Base-by-base conservation (phyloP, 164 flowering plant species). In the Malania oleifera region DNA sequence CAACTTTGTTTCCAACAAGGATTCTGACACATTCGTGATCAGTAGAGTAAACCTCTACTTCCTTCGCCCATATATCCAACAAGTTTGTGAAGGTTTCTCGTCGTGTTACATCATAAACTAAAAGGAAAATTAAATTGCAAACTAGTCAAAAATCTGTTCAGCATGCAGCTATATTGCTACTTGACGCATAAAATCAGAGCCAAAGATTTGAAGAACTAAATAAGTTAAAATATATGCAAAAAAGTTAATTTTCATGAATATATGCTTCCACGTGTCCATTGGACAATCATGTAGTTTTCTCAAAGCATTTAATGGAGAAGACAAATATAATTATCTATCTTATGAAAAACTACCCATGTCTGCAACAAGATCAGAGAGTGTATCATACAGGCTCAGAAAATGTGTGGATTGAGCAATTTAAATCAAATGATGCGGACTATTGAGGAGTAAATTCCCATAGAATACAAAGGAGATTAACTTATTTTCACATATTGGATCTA, bases 1-100 rank as follows among this genome's bases (percentile, higher is more conserved):
- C 98, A 64, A 87, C 85, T 75, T 89, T 90, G 66, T 92, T 92
- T 18, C 96, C 98, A 48, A 89, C 91, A 11, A 89, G 79, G 56
- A 92, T 70, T 73, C 81, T 89, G 68, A 92, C 55, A 47, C 97
- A 92, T 13, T 81, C 93, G 10, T 59, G 74, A 75, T 85, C 82
- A 1, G 89, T 92, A 37, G 83, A 87, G 77, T 84, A 82, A 9
- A 78, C 75, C 65, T 87, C 84, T 26, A 85, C 68, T 61, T 92
- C 96, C 77, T 82, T 89, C 8, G 84, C 78, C 98, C 97, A 87
- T 43, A 73, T 63, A 7, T 85, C 70, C 19, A 80, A 71, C 68
- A 92, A 67, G 72, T 84, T 83, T 52, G 82, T 74, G 65, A 89
- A 92, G 59, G 87, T 84, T 66, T 89, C 93, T 60, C 97, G 66